Evolutionary conservation across 306 rosid species (phyloP).

Genomic region (Ceratonia siliqua): DNA sequence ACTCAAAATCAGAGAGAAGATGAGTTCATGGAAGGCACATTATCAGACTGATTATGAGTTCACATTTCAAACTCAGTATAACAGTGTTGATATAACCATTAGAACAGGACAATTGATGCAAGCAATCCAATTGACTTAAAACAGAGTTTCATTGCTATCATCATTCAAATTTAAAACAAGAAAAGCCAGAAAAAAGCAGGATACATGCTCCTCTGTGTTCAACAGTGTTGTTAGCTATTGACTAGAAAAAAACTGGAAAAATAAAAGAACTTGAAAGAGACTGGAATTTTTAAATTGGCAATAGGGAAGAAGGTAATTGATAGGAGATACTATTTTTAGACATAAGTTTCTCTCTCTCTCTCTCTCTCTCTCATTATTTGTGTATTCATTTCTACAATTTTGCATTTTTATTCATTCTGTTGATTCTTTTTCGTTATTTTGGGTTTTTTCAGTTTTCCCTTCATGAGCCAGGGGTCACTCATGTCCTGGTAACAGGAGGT

Average conservation of each 20-base stretch:
- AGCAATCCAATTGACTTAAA: no score
- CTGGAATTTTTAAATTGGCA: not conserved
- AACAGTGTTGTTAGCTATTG: not conserved
- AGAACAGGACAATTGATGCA: not conserved
- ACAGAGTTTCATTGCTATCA: no score
- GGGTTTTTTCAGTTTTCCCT: conserved; percentile 58
- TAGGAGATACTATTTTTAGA: not conserved
- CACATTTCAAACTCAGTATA: not conserved
- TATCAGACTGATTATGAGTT: not conserved
- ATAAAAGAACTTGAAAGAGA: not conserved
- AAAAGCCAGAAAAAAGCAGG: not conserved
- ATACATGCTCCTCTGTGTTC: not conserved
- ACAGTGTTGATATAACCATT: not conserved
- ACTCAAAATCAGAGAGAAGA: not conserved
- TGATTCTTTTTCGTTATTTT: conserved; percentile 10
- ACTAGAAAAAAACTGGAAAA: not conserved
- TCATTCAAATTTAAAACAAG: no score
- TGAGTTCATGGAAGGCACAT: not conserved
- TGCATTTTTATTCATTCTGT: conserved; percentile 2
- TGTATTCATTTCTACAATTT: not conserved
- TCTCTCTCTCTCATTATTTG: not conserved
- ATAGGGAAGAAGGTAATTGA: not conserved
- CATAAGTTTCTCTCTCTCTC: not conserved
- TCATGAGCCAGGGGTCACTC: conserved; percentile 73
- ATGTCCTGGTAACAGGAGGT: conserved; percentile 97